Percentiles rank a stretch among this genome's conserved stretches.
phyloP scores from a whole-genome alignment of 768 basidiomycete genomes.

The Pleurotus platypus region DNA sequence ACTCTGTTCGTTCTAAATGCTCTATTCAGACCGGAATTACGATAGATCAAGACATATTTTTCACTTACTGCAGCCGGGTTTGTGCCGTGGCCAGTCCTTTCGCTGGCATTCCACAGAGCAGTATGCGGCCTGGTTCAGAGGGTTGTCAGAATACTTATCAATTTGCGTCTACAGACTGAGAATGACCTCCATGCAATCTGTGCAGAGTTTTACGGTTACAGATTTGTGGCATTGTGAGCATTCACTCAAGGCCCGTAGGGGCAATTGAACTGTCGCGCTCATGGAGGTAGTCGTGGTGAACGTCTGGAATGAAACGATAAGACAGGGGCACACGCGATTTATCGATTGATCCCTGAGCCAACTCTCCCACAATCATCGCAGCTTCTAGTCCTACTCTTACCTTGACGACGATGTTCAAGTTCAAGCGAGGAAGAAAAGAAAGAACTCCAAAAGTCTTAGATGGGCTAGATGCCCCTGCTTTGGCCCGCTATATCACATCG shows the following conservation, averaged over 20 bases:
- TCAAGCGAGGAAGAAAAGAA: no score
- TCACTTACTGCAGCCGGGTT: slow-evolving; percentile 21
- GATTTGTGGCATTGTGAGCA: not conserved
- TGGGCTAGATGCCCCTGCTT: slow-evolving; percentile 22
- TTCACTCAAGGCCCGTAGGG: not conserved
- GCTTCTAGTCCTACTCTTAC: no score
- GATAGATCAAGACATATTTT: not conserved
- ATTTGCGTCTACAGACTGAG: not conserved
- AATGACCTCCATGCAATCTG: not conserved
- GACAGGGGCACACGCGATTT: no score
- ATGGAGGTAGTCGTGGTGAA: not conserved
- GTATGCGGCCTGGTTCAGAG: slow-evolving; percentile 12
- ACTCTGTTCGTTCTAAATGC: slow-evolving; percentile 20
- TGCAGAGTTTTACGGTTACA: not conserved
- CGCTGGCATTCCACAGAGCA: slow-evolving; percentile 29
- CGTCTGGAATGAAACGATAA: no score
- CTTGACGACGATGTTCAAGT: no score
- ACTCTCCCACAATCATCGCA: no score
- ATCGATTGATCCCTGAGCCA: no score
- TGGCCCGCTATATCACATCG: slow-evolving; percentile 70
- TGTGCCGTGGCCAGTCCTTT: slow-evolving; percentile 27
- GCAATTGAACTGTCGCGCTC: not conserved
- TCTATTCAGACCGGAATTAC: not conserved
- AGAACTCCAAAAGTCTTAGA: slow-evolving; percentile 23
- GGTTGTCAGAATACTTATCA: not conserved